Percentiles rank a stretch among this genome's conserved stretches.
Conservation (phyloP, 345 rosid species). For the Passiflora organensis region DNA sequence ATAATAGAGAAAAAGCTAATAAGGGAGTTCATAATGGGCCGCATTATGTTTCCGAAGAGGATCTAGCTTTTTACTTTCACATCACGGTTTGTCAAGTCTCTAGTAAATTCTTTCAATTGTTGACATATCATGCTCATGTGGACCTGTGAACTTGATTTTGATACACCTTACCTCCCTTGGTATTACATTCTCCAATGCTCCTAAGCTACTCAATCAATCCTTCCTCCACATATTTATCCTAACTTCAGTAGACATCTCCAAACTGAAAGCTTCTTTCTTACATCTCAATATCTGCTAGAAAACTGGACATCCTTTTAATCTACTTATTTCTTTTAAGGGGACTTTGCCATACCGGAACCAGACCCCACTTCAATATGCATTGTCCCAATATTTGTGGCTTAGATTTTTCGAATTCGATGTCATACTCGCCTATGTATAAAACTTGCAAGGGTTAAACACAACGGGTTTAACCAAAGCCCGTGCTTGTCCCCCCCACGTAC, state of each 20-base stretch:
- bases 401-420: constrained; percentile 52
- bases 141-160: constrained; percentile 2
- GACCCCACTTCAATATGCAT: constrained; percentile 71
- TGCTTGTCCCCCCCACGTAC: constrained; percentile 52
- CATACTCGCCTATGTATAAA: constrained; percentile 39
- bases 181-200: constrained; percentile 38
- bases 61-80: constrained; percentile 18
- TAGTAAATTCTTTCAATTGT: too few relatives aligned
- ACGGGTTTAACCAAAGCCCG: constrained; percentile 69
- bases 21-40: constrained; percentile 12
- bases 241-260: constrained; percentile 9
- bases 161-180: constrained; percentile 41
- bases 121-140: background rate
- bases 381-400: too few relatives aligned
- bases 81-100: constrained; percentile 26
- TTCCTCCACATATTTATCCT: background rate
- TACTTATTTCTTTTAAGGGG: constrained; percentile 32
- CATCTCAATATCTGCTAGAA: constrained; percentile 8
- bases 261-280: background rate
- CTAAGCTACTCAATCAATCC: constrained; percentile 50
- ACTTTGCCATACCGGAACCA: constrained; percentile 47
- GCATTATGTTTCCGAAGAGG: constrained; percentile 24
- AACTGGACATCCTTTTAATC: constrained; percentile 3
- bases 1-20: constrained; percentile 11
- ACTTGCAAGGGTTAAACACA: constrained; percentile 72